Conservation (phyloP, 352 stramenopile species). For the Pythium dissimile region DNA sequence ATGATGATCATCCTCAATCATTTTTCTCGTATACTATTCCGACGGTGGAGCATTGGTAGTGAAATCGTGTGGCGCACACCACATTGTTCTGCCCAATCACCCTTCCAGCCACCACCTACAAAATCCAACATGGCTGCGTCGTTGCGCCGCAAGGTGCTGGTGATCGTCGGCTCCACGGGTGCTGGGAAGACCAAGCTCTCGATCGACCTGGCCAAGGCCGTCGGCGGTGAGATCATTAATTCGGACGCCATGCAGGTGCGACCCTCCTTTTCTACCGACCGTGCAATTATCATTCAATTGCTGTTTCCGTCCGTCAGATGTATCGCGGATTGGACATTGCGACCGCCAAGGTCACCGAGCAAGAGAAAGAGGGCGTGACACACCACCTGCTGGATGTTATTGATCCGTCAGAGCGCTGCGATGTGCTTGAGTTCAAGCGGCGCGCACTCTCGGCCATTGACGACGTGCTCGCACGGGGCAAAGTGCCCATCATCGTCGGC, state of each 20-base stretch:
- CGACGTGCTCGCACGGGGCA: conserved; percentile 80
- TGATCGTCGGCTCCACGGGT: conserved; percentile 90
- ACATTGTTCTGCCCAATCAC: conserved; percentile 18
- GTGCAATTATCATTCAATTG: not conserved
- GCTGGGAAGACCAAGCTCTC: conserved; percentile 92
- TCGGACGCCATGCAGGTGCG: conserved; percentile 87
- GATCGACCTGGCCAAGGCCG: conserved; percentile 86
- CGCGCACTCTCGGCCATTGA: conserved; percentile 73
- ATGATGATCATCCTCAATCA: not conserved
- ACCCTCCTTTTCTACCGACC: not conserved
- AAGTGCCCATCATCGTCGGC: conserved; percentile 89
- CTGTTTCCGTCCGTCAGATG: conserved; percentile 40
- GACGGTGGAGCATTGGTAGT: too few relatives aligned
- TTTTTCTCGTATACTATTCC: too few relatives aligned
- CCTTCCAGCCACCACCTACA: not conserved
- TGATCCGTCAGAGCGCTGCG: conserved; percentile 65
- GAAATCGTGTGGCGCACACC: conserved; percentile 25
- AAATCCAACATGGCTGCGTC: conserved; percentile 22
- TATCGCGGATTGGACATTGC: conserved; percentile 88
- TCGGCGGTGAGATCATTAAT: conserved; percentile 90
- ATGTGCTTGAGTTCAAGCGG: conserved; percentile 83
- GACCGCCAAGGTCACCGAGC: conserved; percentile 82
- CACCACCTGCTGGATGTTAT: conserved; percentile 89
- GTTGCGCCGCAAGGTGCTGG: conserved; percentile 80
- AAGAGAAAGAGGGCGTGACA: conserved; percentile 85